A percentile compares a stretch with the other conserved stretches of the same genome.
These are phyloP conservation scores for Clarireedia homoeocarpa DNA, from an alignment of 2,329 filamentous ascomycete species.

Conservation along the genomic window DNA sequence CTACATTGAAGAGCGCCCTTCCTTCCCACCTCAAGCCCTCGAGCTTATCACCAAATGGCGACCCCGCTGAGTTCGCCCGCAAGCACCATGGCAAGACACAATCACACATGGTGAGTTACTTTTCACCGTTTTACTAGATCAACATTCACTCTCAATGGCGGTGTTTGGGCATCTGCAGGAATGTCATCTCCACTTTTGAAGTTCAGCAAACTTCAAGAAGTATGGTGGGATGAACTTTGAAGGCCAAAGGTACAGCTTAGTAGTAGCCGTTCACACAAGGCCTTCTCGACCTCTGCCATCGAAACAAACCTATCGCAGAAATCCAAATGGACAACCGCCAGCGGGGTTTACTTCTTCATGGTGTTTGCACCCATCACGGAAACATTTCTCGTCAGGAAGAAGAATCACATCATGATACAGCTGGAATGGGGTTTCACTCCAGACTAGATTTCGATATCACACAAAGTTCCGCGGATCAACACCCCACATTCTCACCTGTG, in stretches of 20 bases:
- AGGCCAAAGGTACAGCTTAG: not conserved
- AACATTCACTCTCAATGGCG: not conserved
- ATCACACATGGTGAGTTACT: conserved; percentile 71
- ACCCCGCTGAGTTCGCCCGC: conserved; percentile 42
- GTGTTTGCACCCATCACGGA: conserved; percentile 14
- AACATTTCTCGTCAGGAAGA: conserved; percentile 1
- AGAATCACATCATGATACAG: conserved; percentile 6
- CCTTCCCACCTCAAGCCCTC: conserved; percentile 68
- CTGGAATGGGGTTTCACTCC: not conserved
- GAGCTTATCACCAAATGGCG: conserved; percentile 30
- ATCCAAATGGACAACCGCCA: not conserved
- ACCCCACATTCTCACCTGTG: not conserved
- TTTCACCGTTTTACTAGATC: not conserved
- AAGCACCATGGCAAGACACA: conserved; percentile 80
- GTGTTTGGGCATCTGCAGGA: not conserved
- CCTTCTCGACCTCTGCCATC: not conserved
- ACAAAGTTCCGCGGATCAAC: not conserved
- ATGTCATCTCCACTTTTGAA: not conserved
- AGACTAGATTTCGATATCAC: not conserved
- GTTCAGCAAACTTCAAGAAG: not conserved
- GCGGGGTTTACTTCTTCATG: conserved; percentile 16
- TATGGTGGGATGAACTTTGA: not conserved
- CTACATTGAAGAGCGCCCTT: conserved; percentile 64
- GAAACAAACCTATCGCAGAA: not conserved
- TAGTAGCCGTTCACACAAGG: not conserved